Conservation (phyloP, 106 monocot species). For the Dendrobium huoshanense region DNA sequence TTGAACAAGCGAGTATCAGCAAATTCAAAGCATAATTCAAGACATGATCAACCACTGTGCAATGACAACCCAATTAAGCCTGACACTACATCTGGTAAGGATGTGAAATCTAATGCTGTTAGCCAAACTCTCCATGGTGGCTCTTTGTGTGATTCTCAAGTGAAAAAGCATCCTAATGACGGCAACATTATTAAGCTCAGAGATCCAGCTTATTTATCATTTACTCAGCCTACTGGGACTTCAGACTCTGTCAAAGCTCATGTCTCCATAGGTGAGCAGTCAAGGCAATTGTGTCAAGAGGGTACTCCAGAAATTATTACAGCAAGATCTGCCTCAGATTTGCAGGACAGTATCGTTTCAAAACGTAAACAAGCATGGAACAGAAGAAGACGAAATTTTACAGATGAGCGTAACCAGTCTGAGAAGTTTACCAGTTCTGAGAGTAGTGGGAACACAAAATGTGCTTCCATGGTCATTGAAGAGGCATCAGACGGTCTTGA, state of each 20-base stretch:
- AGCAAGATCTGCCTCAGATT: constrained; percentile 11
- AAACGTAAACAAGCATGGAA: constrained; percentile 48
- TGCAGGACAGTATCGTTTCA: constrained; percentile 14
- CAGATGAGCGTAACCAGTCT: constrained; percentile 20
- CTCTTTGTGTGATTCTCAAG: neutral
- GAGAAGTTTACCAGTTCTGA: constrained; percentile 15
- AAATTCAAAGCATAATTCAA: constrained; percentile 18
- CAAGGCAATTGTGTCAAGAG: constrained; percentile 2
- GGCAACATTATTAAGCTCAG: neutral
- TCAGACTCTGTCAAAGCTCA: neutral
- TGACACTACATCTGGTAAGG: constrained; percentile 3
- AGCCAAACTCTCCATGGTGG: neutral
- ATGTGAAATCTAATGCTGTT: neutral
- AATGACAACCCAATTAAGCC: constrained; percentile 6
- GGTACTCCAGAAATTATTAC: neutral
- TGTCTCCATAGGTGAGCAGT: neutral
- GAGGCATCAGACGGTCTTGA: neutral
- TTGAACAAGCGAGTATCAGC: constrained; percentile 49
- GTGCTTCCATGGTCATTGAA: too few species aligned
- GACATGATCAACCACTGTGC: constrained; percentile 7
- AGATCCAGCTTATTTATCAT: neutral
- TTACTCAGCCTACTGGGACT: neutral
- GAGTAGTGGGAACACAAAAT: constrained; percentile 1
- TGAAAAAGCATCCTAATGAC: constrained; percentile 9
- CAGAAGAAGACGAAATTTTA: constrained; percentile 32